Percentiles rank a stretch among this genome's conserved stretches.
Conservation (phyloP, 495 filamentous ascomycete genomes). For the Mycothermus thermophilus region DNA sequence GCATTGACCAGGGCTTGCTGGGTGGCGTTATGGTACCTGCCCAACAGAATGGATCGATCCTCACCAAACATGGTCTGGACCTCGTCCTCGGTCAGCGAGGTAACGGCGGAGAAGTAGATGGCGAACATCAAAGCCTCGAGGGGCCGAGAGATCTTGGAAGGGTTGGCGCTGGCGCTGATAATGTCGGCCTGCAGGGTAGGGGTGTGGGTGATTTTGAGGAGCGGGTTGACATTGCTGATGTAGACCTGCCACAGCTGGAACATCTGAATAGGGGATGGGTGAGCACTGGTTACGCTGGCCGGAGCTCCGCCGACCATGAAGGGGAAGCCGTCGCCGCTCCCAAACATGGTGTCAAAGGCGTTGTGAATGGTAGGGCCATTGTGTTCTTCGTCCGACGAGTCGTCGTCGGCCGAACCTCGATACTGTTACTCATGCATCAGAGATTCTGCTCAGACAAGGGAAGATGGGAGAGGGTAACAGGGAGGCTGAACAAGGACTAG, state of each 20-base stretch:
- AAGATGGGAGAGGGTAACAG: too few relatives aligned
- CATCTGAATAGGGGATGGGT: slow-evolving; percentile 54
- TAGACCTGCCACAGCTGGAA: slow-evolving; percentile 63
- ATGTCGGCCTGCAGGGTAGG: slow-evolving; percentile 45
- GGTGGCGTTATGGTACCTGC: slow-evolving; percentile 34
- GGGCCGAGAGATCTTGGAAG: slow-evolving; percentile 33
- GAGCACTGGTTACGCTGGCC: slow-evolving; percentile 38
- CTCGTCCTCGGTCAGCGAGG: slow-evolving; percentile 38
- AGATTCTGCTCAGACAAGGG: too few relatives aligned
- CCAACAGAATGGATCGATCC: slow-evolving; percentile 27
- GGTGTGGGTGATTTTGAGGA: slow-evolving; percentile 55
- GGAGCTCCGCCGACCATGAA: slow-evolving; percentile 40
- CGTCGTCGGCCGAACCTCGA: slow-evolving; percentile 26
- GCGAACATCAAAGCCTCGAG: slow-evolving; percentile 43
- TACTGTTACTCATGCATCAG: slow-evolving; percentile 25
- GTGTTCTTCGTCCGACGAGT: slow-evolving; percentile 48
- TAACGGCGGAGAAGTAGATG: slow-evolving; percentile 42
- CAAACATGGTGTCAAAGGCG: slow-evolving; percentile 41
- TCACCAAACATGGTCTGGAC: slow-evolving; percentile 37
- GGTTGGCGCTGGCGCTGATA: slow-evolving; percentile 33
- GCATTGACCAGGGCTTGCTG: slow-evolving; percentile 45
- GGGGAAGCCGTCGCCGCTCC: slow-evolving; percentile 41
- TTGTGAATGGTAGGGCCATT: slow-evolving; percentile 39
- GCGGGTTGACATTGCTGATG: slow-evolving; percentile 52
- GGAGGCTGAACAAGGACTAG: too few relatives aligned